These are phyloP conservation scores for Galerina sulciceps DNA, from an alignment of 768 basidiomycete species.

Conservation along the genomic window DNA sequence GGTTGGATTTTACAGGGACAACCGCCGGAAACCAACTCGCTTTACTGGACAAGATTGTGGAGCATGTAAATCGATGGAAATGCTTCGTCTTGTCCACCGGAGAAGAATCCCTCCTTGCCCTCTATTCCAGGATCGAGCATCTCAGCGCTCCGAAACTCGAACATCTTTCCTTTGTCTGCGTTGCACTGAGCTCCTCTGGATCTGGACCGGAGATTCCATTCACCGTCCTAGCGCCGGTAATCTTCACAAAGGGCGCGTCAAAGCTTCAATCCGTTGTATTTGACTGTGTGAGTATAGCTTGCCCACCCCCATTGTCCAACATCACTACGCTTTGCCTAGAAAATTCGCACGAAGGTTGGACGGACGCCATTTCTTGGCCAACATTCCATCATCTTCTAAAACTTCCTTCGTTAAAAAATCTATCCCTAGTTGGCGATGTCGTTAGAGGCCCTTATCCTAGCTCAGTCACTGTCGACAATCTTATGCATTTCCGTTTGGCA, in stretches of 20 bases:
- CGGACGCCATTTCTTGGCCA: background rate
- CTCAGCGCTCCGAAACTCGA: conserved; percentile 20
- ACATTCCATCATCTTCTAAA: conserved; percentile 12
- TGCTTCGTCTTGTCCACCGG: too few relatives aligned
- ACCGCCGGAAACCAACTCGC: too few relatives aligned
- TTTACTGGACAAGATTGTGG: too few relatives aligned
- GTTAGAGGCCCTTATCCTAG: background rate
- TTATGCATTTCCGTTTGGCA: conserved; percentile 20
- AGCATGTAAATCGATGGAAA: too few relatives aligned
- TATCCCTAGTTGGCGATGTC: conserved; percentile 17
- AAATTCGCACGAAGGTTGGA: background rate
- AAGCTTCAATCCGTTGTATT: conserved; percentile 18
- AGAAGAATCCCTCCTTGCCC: too few relatives aligned
- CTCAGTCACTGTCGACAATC: conserved; percentile 11
- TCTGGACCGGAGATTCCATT: background rate
- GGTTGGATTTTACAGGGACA: too few relatives aligned
- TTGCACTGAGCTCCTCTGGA: background rate
- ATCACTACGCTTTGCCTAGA: conserved; percentile 22
- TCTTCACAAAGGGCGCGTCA: conserved; percentile 21
- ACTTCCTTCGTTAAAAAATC: conserved; percentile 13
- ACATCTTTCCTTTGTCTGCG: conserved; percentile 5
- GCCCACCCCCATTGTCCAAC: conserved; percentile 14
- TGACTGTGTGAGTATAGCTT: conserved; percentile 3
- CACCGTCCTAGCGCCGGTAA: background rate
- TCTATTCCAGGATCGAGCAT: background rate